Base-by-base conservation (phyloP, 768 basidiomycete species). In the Mycena crocata region DNA sequence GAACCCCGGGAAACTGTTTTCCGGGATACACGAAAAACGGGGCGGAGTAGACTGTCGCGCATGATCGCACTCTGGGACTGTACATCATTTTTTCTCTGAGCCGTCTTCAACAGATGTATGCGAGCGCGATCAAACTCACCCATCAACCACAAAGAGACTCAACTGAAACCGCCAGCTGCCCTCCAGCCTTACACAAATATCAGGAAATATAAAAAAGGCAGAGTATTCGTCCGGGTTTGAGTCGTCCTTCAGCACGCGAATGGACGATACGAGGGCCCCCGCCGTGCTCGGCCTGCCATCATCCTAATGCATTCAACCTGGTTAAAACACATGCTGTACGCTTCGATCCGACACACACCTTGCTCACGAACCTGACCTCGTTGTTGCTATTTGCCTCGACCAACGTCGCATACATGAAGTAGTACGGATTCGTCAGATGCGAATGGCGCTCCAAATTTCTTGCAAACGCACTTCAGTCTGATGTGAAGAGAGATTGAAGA, bases 1-100 rank as follows among this genome's bases (percentile, higher is more conserved):
- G 77, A 75, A 83, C 83, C 8, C 84, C 83, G 3, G 84, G 83
- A 71, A 83, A 84, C 66, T 80, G 80, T 72, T 85, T 85, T 3
- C 81, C 80, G 3, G 80, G 80, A 69, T 81, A 85, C n/a, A 85
- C 84, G 40, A 80, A 79, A 69, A 86, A 86, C 6, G 78, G 75
- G 26, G 78, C 77, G 1, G 85, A 83, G 66, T 76, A 76, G 48
- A 81, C 79, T 1, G 77, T 76, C 10, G 80, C 77, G 67, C 83
- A 83, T 68, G 79, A 79, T 52, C 75, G 79, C n/a, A 84, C 81
- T 39, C 81, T 78, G 54, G 77, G 72, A 17, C 80, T 81, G 73
- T 59, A 31, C 28, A 65, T 8, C 9, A 19, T 17, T 34, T 21
- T 5, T 44, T 62, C 6, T 40, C 40, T 9, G 39, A 17, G 61